Evolutionary conservation across 2,329 filamentous ascomycete species (phyloP).

Genomic region (Aspergillus fumigatiaffinis): DNA sequence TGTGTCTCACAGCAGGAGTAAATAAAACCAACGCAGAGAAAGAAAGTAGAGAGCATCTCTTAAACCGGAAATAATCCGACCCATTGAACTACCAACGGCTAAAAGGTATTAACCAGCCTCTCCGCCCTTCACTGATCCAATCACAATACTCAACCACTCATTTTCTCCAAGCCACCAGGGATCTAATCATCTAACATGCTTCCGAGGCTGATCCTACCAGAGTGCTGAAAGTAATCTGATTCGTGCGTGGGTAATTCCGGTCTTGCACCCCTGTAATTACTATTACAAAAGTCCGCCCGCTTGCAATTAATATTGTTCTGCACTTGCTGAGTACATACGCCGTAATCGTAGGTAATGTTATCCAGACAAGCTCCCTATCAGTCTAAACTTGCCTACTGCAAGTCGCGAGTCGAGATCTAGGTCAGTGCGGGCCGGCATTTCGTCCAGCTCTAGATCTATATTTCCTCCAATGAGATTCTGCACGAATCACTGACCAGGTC

Average conservation of each 20-base stretch:
- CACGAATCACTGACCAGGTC: neutral
- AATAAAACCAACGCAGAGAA: neutral
- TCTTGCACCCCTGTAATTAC: neutral
- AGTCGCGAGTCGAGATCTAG: neutral
- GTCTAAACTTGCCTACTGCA: neutral
- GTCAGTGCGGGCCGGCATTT: neutral
- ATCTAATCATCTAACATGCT: neutral
- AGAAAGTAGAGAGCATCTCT: neutral
- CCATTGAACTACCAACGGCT: neutral
- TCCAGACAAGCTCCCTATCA: neutral
- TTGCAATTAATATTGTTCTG: too few relatives aligned
- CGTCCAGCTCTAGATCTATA: neutral
- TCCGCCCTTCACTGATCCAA: neutral
- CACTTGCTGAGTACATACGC: neutral
- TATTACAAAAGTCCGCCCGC: too few relatives aligned
- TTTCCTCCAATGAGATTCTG: neutral
- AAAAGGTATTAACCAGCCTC: neutral
- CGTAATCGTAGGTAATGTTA: neutral
- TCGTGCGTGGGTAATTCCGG: neutral
- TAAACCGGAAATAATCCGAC: neutral
- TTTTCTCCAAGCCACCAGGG: neutral
- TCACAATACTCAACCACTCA: neutral
- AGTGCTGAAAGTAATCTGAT: neutral
- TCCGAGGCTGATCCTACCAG: neutral
- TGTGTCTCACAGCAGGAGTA: neutral